Percentiles rank a stretch among this genome's conserved stretches.
phyloP scores from a whole-genome alignment of 2,329 filamentous ascomycete species.

The Colletotrichum sp. region DNA sequence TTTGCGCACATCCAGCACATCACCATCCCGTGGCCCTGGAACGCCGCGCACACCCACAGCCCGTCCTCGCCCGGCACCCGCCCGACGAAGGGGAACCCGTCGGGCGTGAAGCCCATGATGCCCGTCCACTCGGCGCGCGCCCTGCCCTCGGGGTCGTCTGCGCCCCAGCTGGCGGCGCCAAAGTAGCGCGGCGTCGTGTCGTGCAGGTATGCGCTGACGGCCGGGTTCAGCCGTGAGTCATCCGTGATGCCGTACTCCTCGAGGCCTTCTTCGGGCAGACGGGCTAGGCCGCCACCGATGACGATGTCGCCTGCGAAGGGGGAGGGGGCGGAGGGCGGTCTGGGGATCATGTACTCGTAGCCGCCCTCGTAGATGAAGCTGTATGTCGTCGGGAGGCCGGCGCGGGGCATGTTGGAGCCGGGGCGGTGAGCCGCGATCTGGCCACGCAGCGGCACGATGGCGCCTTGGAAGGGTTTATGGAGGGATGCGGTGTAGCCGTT shows the following conservation, averaged over 20 bases:
- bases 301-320: constrained; percentile 56
- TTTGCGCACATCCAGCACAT: constrained; percentile 64
- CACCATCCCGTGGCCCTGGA: constrained; percentile 73
- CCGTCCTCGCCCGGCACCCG: constrained; percentile 46
- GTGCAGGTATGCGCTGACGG: constrained; percentile 52
- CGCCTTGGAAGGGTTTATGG: constrained; percentile 23
- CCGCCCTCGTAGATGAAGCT: constrained; percentile 65
- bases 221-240: constrained; percentile 56
- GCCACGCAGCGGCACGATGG: constrained; percentile 26
- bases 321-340: constrained; percentile 48
- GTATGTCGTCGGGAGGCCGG: constrained; percentile 55
- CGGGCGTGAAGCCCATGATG: constrained; percentile 61
- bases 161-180: constrained; percentile 52
- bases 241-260: constrained; percentile 60
- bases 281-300: constrained; percentile 63
- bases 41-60: constrained; percentile 63
- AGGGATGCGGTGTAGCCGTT: constrained; percentile 33
- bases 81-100: constrained; percentile 59
- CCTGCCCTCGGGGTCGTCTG: constrained; percentile 42
- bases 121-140: constrained; percentile 56
- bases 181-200: constrained; percentile 54
- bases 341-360: constrained; percentile 72
- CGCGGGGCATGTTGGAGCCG: constrained; percentile 36
- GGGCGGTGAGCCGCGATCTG: constrained; percentile 31
- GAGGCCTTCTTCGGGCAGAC: constrained; percentile 44